These are phyloP conservation scores for Casuarina glauca DNA, from an alignment of 306 rosid species.

Conservation along the genomic window DNA sequence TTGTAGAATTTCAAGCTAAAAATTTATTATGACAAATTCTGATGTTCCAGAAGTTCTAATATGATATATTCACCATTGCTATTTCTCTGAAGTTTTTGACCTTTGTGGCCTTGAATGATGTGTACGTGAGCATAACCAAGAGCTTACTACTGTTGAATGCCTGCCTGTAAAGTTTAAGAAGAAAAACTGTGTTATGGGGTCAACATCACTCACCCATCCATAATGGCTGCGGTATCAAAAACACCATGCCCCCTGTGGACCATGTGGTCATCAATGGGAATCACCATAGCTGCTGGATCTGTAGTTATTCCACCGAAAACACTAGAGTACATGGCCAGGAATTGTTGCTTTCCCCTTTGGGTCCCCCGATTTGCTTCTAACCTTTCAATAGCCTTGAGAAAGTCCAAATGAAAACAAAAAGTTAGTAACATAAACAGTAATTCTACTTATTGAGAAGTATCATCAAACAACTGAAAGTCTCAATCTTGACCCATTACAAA, in stretches of 20 bases:
- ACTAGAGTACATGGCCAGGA: slow-evolving; percentile 91
- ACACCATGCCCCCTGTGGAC: slow-evolving; percentile 96
- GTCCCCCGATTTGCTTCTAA: slow-evolving; percentile 51
- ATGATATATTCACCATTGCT: not conserved
- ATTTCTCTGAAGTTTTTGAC: not conserved
- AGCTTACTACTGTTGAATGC: not conserved
- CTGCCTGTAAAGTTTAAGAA: not conserved
- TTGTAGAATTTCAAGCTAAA: not conserved
- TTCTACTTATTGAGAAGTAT: not conserved
- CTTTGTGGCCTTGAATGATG: not conserved
- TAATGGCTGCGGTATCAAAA: slow-evolving; percentile 87
- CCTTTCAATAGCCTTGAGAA: slow-evolving; percentile 60
- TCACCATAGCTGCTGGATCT: slow-evolving; percentile 79
- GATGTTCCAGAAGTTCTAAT: not conserved
- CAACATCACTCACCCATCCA: slow-evolving; percentile 68
- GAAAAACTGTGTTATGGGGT: slow-evolving; percentile 3
- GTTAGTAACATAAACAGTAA: slow-evolving; percentile 11
- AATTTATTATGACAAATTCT: not conserved
- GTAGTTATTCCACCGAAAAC: slow-evolving; percentile 78
- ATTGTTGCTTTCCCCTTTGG: slow-evolving; percentile 54
- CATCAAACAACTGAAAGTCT: not conserved
- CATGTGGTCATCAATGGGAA: slow-evolving; percentile 95
- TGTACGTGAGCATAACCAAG: not conserved
- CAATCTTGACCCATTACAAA: not conserved
- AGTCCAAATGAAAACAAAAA: not conserved